Percentiles rank a stretch among this genome's conserved stretches.
Conservation (phyloP, 2,329 filamentous ascomycete genomes). For the Aspergillus arachidicola region DNA sequence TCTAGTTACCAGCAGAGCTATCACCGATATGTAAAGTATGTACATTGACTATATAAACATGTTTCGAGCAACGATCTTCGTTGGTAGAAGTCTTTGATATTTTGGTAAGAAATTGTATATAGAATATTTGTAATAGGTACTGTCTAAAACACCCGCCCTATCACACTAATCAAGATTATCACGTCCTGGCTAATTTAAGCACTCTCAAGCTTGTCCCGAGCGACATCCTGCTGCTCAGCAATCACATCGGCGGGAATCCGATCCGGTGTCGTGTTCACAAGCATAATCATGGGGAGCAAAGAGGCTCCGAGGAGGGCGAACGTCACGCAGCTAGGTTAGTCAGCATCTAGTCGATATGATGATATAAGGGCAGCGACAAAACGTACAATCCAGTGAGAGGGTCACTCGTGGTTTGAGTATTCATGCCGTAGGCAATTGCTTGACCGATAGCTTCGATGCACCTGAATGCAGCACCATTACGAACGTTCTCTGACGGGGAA, state of each 20-base stretch:
- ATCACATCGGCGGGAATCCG: constrained; percentile 45
- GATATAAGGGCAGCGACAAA: not conserved
- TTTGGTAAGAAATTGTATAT: too few relatives aligned
- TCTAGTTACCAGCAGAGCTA: too few relatives aligned
- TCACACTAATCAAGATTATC: not conserved
- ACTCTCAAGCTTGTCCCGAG: not conserved
- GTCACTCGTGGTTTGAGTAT: constrained; percentile 42
- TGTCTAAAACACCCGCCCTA: not conserved
- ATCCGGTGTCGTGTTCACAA: constrained; percentile 46
- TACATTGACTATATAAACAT: too few relatives aligned
- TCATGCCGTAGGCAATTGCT: constrained; percentile 47
- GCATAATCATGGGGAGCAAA: constrained; percentile 40
- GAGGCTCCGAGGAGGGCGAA: constrained; percentile 42
- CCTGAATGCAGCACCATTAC: constrained; percentile 46
- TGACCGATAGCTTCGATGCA: constrained; percentile 47
- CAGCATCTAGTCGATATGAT: not conserved
- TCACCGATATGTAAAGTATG: too few relatives aligned
- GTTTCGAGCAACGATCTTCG: too few relatives aligned
- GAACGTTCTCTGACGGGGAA: constrained; percentile 35
- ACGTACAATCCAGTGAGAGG: constrained; percentile 46
- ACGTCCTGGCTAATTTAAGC: not conserved
- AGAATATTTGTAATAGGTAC: too few relatives aligned
- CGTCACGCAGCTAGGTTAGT: constrained; percentile 37
- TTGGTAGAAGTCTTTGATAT: too few relatives aligned
- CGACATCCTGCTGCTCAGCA: constrained; percentile 33